These are phyloP conservation scores for Saccharomyces hybrid DNA, from an alignment of 1,139 yeast genomes.

Conservation along the genomic window DNA sequence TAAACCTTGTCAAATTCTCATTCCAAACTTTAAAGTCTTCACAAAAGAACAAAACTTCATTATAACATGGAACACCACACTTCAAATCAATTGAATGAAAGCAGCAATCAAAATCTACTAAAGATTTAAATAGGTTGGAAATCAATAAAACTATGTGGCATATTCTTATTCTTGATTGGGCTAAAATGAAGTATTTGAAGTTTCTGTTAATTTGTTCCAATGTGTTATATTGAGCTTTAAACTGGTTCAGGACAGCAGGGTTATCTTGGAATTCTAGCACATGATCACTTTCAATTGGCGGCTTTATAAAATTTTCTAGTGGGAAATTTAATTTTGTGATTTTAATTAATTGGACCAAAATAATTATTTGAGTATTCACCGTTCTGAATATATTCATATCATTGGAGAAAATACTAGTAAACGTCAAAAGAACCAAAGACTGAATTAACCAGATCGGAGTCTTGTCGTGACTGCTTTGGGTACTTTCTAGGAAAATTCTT, in stretches of 20 bases:
- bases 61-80: constrained; percentile 63
- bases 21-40: constrained; percentile 55
- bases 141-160: constrained; percentile 71
- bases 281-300: constrained; percentile 42
- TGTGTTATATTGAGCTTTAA: constrained; percentile 29
- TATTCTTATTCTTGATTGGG: constrained; percentile 81
- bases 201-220: constrained; percentile 41
- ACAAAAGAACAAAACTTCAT: constrained; percentile 66
- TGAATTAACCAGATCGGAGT: constrained; percentile 89
- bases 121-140: constrained; percentile 60
- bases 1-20: constrained; percentile 30
- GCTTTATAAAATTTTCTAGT: constrained; percentile 51
- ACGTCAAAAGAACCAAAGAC: constrained; percentile 69
- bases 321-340: constrained; percentile 71
- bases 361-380: constrained; percentile 67
- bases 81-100: constrained; percentile 51
- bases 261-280: constrained; percentile 31
- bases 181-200: constrained; percentile 67
- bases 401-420: constrained; percentile 74
- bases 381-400: constrained; percentile 65
- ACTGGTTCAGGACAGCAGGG: constrained; percentile 31
- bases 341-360: constrained; percentile 70
- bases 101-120: constrained; percentile 56
- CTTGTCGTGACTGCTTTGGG: constrained; percentile 47
- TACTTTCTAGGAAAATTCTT: constrained; percentile 64